These are phyloP conservation scores for Metschnikowia similis DNA, from an alignment of 805 yeast species.

Conservation along the genomic window DNA sequence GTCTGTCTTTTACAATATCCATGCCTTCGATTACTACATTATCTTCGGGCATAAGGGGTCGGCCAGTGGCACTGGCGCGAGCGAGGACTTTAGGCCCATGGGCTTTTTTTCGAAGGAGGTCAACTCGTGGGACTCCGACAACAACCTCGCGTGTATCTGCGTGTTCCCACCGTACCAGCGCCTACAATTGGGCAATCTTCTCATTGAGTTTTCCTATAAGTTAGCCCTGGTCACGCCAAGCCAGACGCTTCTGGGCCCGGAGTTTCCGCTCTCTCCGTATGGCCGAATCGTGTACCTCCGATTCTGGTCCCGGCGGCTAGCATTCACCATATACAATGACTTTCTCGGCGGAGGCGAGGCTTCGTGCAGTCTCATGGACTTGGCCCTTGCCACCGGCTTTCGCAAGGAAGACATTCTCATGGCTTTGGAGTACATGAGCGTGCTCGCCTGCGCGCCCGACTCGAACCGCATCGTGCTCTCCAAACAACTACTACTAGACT, in stretches of 20 bases:
- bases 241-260: slow-evolving; percentile 78
- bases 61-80: neutral
- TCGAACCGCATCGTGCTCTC: slow-evolving; percentile 13
- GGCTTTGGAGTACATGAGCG: slow-evolving; percentile 54
- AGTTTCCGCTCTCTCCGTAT: slow-evolving; percentile 79
- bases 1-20: slow-evolving; percentile 77
- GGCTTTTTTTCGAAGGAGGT: slow-evolving; percentile 92
- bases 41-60: slow-evolving; percentile 47
- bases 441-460: slow-evolving; percentile 11
- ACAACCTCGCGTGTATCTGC: slow-evolving; percentile 83
- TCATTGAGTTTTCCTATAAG: slow-evolving; percentile 80
- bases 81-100: slow-evolving; percentile 31
- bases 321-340: slow-evolving; percentile 17
- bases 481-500: slow-evolving; percentile 21
- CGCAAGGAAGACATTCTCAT: slow-evolving; percentile 57
- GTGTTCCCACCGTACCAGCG: slow-evolving; percentile 91
- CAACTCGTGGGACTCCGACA: slow-evolving; percentile 69
- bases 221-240: slow-evolving; percentile 56
- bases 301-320: slow-evolving; percentile 62
- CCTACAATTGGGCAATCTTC: slow-evolving; percentile 66
- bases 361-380: slow-evolving; percentile 40
- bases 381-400: slow-evolving; percentile 59
- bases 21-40: slow-evolving; percentile 75
- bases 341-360: neutral
- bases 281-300: slow-evolving; percentile 69